Conservation (phyloP, 176 grass and related monocot species). For the Sorghum bicolor region Sorghum_bicolor_NCBIv3 NC_012871.2:2404501-2405000, state of each 20-base stretch:
- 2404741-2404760: slow-evolving; percentile 48
- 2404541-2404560: neutral
- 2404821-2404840: slow-evolving; percentile 94
- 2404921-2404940: too few species aligned
- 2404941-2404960: too few species aligned
- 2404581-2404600: slow-evolving; percentile 52
- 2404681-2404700: slow-evolving; percentile 46
- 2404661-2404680: slow-evolving; percentile 39
- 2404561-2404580: slow-evolving; percentile 48
- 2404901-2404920: too few species aligned
- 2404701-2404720: slow-evolving; percentile 85
- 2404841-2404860: slow-evolving; percentile 68
- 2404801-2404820: slow-evolving; percentile 76
- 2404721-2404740: slow-evolving; percentile 60
- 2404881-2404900: too few species aligned
- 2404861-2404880: neutral
- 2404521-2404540: slow-evolving; percentile 52
- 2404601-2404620: slow-evolving; percentile 65
- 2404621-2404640: slow-evolving; percentile 42
- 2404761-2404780: slow-evolving; percentile 1
- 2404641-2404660: neutral
- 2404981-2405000: neutral
- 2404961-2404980: neutral
- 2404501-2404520: slow-evolving; percentile 53
- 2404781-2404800: slow-evolving; percentile 14